Conservation (phyloP, 1,284 basidiomycete genomes). For the Schizopora paradoxa region DNA sequence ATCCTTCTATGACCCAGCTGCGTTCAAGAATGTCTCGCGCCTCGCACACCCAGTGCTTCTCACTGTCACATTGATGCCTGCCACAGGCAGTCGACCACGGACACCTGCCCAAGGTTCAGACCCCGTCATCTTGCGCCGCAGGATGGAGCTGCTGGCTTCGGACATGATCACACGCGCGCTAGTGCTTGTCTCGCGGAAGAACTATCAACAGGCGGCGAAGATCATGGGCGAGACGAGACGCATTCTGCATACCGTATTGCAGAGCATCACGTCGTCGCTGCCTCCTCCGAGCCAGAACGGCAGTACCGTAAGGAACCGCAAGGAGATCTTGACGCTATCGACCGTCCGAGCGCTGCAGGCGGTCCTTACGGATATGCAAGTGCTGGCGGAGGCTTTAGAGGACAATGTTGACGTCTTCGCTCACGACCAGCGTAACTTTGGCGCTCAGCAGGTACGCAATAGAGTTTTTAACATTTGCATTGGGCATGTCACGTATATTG, state of each 20-base stretch:
- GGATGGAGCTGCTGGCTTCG: conserved; percentile 88
- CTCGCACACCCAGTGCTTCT: conserved; percentile 85
- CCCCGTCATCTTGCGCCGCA: conserved; percentile 81
- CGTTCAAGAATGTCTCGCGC: conserved; percentile 74
- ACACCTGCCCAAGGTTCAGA: conserved; percentile 59
- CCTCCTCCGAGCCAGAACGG: conserved; percentile 46
- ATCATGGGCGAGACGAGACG: conserved; percentile 86
- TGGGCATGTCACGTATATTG: conserved; percentile 15
- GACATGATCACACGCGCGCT: conserved; percentile 94
- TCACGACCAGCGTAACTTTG: conserved; percentile 85
- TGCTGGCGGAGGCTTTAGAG: conserved; percentile 79
- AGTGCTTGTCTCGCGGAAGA: conserved; percentile 82
- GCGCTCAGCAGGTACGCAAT: conserved; percentile 78
- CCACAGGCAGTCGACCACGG: conserved; percentile 32
- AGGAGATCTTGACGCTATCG: conserved; percentile 64
- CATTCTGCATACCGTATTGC: conserved; percentile 79
- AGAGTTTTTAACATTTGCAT: not conserved
- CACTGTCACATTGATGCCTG: conserved; percentile 80
- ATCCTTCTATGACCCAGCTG: conserved; percentile 85
- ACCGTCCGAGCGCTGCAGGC: conserved; percentile 77
- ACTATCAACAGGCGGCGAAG: conserved; percentile 80
- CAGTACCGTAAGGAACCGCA: conserved; percentile 55
- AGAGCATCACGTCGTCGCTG: conserved; percentile 69
- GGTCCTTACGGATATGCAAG: conserved; percentile 80
- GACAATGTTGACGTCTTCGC: conserved; percentile 88